phyloP scores from a whole-genome alignment of 495 filamentous ascomycete genomes.

The Hypoxylon intermedium region DNA sequence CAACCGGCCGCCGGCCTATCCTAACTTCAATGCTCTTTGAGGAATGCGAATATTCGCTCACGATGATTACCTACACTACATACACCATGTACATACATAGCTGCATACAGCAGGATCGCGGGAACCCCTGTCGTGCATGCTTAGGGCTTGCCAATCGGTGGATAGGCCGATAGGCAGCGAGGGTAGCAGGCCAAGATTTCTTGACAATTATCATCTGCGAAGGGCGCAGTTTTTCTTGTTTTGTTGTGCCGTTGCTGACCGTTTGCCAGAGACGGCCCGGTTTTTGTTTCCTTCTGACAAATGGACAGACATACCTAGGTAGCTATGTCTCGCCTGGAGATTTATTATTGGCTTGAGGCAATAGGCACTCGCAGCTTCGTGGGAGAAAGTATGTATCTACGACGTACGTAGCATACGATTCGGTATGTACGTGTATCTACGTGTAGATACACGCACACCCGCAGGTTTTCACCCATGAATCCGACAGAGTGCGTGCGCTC shows the following conservation, averaged over 20 bases:
- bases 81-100: too few relatives aligned
- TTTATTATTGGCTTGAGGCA: neutral
- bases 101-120: neutral
- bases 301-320: too few relatives aligned
- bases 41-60: slow-evolving; percentile 14
- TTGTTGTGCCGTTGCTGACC: slow-evolving; percentile 26
- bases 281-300: neutral
- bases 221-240: slow-evolving; percentile 27
- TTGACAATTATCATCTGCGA: slow-evolving; percentile 1
- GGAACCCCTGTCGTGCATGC: slow-evolving; percentile 22
- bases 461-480: neutral
- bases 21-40: neutral
- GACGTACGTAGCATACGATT: neutral
- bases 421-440: too few relatives aligned
- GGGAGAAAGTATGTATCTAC: neutral
- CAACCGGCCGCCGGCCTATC: slow-evolving; percentile 2
- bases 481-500: slow-evolving; percentile 15
- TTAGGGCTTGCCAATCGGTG: slow-evolving; percentile 9
- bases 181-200: slow-evolving; percentile 11
- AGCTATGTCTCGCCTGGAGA: neutral
- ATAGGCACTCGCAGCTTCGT: neutral
- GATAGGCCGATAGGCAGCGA: too few relatives aligned
- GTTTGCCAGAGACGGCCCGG: slow-evolving; percentile 3
- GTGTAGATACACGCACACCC: neutral
- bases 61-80: too few relatives aligned